These are phyloP conservation scores for Camelina laxa DNA, from an alignment of 345 rosid genomes.

Conservation along the genomic window DNA sequence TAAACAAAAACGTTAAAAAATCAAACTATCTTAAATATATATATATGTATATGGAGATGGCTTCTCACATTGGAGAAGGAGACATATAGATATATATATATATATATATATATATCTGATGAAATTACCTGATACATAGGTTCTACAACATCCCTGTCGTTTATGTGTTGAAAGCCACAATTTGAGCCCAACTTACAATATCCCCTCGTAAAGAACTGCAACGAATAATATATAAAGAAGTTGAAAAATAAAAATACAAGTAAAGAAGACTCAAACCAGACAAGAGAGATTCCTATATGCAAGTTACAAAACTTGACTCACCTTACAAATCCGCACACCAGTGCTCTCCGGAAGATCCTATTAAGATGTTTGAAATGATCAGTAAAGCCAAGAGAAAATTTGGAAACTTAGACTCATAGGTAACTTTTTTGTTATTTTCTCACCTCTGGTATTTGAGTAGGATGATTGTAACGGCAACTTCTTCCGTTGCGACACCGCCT, in stretches of 20 bases:
- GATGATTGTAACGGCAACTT: neutral
- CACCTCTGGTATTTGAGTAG: neutral
- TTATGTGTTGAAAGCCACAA: neutral
- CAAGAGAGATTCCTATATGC: neutral
- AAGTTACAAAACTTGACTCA: neutral
- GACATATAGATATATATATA: too few species aligned
- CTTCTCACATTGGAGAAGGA: constrained; percentile 1
- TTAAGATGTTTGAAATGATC: neutral
- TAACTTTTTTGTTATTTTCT: neutral
- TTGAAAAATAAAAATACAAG: neutral
- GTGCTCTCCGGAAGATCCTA: neutral
- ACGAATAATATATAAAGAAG: neutral
- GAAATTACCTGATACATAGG: constrained; percentile 6
- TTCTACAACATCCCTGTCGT: neutral
- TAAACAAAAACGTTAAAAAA: neutral
- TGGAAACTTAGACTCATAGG: neutral
- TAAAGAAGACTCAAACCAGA: neutral
- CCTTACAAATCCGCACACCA: neutral
- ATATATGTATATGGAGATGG: neutral
- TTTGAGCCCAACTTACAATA: neutral
- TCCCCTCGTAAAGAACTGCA: neutral
- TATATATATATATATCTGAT: too few species aligned
- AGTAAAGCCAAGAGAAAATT: too few species aligned
- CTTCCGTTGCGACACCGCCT: neutral
- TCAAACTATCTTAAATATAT: too few species aligned